phyloP scores from a whole-genome alignment of 768 basidiomycete genomes.

The Hygrocybe punicea region DNA sequence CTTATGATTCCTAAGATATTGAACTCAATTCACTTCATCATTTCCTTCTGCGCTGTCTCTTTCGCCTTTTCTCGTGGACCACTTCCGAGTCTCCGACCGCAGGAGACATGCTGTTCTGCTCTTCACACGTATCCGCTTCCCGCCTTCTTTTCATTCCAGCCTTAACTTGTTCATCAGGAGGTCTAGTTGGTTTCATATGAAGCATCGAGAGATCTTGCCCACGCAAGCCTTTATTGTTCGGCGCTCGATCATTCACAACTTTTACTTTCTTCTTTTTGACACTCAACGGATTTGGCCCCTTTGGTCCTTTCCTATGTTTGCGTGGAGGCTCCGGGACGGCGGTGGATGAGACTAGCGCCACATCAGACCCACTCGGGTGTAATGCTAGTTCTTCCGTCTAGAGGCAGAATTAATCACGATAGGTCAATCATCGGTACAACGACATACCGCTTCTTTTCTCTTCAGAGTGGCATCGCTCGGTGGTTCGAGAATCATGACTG shows the following conservation, averaged over 20 bases:
- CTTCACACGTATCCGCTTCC: neutral
- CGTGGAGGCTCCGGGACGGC: conserved; percentile 36
- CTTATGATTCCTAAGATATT: too few relatives aligned
- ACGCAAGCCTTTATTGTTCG: conserved; percentile 7
- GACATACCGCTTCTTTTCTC: conserved; percentile 58
- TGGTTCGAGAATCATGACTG: conserved; percentile 91
- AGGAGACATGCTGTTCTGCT: neutral
- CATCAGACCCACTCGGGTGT: conserved; percentile 49
- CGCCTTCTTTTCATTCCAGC: conserved; percentile 12
- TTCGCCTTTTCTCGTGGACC: neutral
- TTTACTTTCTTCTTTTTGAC: conserved; percentile 76
- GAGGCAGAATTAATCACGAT: conserved; percentile 1
- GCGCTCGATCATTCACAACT: neutral
- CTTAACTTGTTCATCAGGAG: conserved; percentile 8
- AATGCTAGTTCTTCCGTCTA: conserved; percentile 66
- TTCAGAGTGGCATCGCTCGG: conserved; percentile 74
- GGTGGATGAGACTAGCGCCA: conserved; percentile 39
- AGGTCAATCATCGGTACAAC: neutral
- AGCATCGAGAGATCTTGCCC: conserved; percentile 16
- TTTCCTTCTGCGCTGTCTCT: neutral
- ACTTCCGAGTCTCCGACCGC: neutral
- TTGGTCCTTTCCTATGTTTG: conserved; percentile 67
- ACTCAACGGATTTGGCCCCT: conserved; percentile 89
- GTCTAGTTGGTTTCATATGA: neutral
- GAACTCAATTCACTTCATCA: too few relatives aligned